Evolutionary conservation across 2,329 filamentous ascomycete genomes (phyloP).

Genomic region (Penicillium sp.): DNA sequence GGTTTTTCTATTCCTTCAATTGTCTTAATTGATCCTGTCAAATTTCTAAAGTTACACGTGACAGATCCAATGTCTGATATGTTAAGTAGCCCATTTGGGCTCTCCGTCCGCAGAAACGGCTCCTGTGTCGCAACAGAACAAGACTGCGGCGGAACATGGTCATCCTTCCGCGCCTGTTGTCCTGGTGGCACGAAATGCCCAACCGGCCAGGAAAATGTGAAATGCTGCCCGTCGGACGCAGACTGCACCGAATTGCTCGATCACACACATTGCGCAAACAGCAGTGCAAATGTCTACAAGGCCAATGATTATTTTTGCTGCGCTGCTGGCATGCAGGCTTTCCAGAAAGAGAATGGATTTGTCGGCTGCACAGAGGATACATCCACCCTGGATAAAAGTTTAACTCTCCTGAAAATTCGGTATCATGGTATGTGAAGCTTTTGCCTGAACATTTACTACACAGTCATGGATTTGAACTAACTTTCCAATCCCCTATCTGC

Average conservation of each 20-base stretch:
- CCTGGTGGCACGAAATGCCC: conserved; percentile 15
- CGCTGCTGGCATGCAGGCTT: conserved; percentile 8
- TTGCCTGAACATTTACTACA: neutral
- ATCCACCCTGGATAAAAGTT: neutral
- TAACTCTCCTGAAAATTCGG: neutral
- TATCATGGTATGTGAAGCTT: conserved; percentile 1
- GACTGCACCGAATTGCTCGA: conserved; percentile 14
- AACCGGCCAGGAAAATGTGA: conserved; percentile 8
- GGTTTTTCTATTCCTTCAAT: neutral
- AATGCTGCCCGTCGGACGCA: conserved; percentile 16
- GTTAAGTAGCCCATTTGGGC: conserved; percentile 3
- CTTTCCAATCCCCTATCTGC: neutral
- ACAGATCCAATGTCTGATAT: conserved; percentile 1
- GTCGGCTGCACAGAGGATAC: conserved; percentile 15
- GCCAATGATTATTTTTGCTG: conserved; percentile 24
- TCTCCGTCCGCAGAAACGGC: conserved; percentile 17
- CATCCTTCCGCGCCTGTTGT: conserved; percentile 17
- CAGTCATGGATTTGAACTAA: neutral
- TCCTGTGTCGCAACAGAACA: conserved; percentile 15
- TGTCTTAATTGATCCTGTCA: no score
- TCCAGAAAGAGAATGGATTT: conserved; percentile 4
- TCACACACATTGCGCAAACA: conserved; percentile 20
- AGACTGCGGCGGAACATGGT: conserved; percentile 21
- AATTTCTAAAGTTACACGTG: neutral
- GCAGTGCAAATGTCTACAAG: conserved; percentile 20